These are phyloP conservation scores for Chimonanthus praecox DNA, from an alignment of 164 flowering plant genomes.

Conservation along the genomic window DNA sequence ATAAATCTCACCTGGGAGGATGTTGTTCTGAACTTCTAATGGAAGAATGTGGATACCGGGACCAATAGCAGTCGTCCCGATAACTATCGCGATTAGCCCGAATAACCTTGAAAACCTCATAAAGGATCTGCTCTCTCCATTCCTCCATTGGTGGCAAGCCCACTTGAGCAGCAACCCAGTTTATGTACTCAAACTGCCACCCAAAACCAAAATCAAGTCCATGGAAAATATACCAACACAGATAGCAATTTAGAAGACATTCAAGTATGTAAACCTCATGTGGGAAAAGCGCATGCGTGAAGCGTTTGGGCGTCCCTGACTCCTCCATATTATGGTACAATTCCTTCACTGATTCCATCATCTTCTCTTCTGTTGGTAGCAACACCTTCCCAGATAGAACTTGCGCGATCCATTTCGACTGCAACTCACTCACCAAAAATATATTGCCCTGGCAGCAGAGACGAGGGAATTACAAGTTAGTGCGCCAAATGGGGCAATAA, in stretches of 20 bases:
- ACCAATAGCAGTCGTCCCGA: constrained; percentile 40
- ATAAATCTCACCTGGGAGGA: no score
- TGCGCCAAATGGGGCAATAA: no score
- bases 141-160: constrained; percentile 40
- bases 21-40: no score
- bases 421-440: constrained; percentile 62
- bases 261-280: constrained; percentile 19
- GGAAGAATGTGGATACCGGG: no score
- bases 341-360: constrained; percentile 48
- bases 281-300: constrained; percentile 39
- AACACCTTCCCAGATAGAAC: constrained; percentile 55
- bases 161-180: constrained; percentile 59
- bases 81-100: constrained; percentile 41
- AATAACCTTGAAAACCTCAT: constrained; percentile 20
- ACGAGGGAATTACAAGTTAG: not conserved
- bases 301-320: constrained; percentile 49
- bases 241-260: not conserved
- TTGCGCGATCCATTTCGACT: constrained; percentile 83
- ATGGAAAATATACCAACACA: not conserved
- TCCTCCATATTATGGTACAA: constrained; percentile 49
- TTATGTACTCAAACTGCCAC: constrained; percentile 57
- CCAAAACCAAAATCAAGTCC: not conserved
- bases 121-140: constrained; percentile 64
- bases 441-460: constrained; percentile 37
- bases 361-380: constrained; percentile 58